A percentile compares a stretch with the other conserved stretches of the same genome.
These are phyloP conservation scores for Carex cristatella DNA, from an alignment of 176 grass and related monocot genomes.

Conservation along the genomic window DNA sequence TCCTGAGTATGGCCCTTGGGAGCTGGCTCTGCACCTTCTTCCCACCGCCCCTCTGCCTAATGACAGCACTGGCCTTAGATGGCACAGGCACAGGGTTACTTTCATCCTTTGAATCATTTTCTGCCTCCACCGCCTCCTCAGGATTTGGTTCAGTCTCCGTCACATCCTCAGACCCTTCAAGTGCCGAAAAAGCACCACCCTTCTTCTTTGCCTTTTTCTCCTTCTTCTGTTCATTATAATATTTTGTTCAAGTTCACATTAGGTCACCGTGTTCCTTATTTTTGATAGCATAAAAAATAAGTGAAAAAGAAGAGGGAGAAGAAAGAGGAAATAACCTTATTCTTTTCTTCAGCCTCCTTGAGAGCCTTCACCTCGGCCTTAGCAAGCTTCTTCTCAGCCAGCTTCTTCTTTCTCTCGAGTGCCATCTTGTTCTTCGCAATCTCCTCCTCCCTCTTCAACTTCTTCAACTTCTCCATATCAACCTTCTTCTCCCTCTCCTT, in stretches of 20 bases:
- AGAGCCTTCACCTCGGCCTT: slow-evolving; percentile 67
- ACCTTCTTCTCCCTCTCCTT: slow-evolving; percentile 53
- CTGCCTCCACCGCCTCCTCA: slow-evolving; percentile 50
- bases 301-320: neutral
- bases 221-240: slow-evolving; percentile 45
- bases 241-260: slow-evolving; percentile 4
- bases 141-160: slow-evolving; percentile 49
- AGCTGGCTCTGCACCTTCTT: slow-evolving; percentile 34
- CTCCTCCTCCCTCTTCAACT: slow-evolving; percentile 87
- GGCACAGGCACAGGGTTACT: slow-evolving; percentile 30
- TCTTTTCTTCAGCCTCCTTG: slow-evolving; percentile 77
- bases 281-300: neutral
- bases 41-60: slow-evolving; percentile 26
- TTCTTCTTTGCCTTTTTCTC: slow-evolving; percentile 85
- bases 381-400: slow-evolving; percentile 69
- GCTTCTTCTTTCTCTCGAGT: slow-evolving; percentile 85
- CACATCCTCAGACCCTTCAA: slow-evolving; percentile 27
- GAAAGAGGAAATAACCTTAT: slow-evolving; percentile 34
- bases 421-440: slow-evolving; percentile 80
- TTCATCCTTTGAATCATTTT: slow-evolving; percentile 26
- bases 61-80: neutral
- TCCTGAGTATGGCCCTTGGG: slow-evolving; percentile 64
- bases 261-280: neutral
- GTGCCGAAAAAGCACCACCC: slow-evolving; percentile 26
- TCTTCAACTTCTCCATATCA: slow-evolving; percentile 68